Evolutionary conservation across 176 grass and related monocot genomes (phyloP).

Genomic region (Carex kokanica): DNA sequence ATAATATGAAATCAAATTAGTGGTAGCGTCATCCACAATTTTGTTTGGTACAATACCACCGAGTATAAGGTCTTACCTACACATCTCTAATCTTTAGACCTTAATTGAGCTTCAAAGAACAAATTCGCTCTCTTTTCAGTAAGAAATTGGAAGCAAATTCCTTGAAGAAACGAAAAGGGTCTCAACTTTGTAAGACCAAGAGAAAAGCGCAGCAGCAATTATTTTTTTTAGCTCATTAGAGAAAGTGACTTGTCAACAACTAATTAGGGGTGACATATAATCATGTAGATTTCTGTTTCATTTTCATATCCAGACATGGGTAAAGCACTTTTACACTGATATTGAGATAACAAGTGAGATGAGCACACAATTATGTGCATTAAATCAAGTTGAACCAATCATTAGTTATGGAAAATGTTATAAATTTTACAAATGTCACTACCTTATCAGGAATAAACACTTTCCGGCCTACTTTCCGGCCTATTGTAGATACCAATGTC

Average conservation of each 20-base stretch:
- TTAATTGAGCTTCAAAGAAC: slow-evolving; percentile 3
- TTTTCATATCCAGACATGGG: neutral
- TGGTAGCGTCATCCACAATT: slow-evolving; percentile 22
- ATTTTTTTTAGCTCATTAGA: neutral
- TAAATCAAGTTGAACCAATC: slow-evolving; percentile 18
- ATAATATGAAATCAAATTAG: neutral
- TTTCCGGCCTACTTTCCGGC: slow-evolving; percentile 25
- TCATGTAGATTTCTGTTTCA: slow-evolving; percentile 2
- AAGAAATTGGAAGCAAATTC: neutral
- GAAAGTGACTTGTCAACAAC: slow-evolving; percentile 19
- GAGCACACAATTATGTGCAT: neutral
- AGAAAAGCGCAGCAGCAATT: neutral
- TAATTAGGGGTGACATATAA: neutral
- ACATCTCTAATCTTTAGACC: slow-evolving; percentile 15
- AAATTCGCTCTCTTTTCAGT: neutral
- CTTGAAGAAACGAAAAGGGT: neutral
- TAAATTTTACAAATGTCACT: slow-evolving; percentile 9
- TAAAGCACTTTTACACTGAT: neutral
- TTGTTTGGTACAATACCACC: slow-evolving; percentile 7
- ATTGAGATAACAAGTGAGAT: neutral
- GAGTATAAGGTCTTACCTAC: slow-evolving; percentile 10
- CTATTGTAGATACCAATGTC: neutral
- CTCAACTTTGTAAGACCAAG: slow-evolving; percentile 21
- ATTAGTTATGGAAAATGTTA: neutral
- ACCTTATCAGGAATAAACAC: slow-evolving; percentile 25